Evolutionary conservation across 2,329 filamentous ascomycete genomes (phyloP), one percentile per base, ranked within the genome.

Genomic region (Niveomyces coronatus): DNA sequence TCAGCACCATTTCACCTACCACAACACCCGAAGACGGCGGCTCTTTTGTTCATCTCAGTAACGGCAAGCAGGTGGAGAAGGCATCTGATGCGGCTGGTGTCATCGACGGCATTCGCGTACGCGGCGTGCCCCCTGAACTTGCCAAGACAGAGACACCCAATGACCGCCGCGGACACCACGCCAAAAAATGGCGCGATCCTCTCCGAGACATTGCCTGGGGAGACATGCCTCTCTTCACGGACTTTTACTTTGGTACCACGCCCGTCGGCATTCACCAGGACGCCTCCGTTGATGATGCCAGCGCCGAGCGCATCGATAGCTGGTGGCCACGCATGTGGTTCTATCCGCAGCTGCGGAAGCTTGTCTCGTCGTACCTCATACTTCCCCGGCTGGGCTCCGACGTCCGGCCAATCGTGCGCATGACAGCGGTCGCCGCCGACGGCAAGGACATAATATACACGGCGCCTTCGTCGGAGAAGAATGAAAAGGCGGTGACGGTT

Each of bases 271-370:
- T 61, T 32, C 57, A 61, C 36, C 58, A 61, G 41, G 57, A 61
- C 45, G 56, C 56, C n/a, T 58, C 57, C 47, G 41, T 55, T 19
- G 41, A 48, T 10, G 51, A 52, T 5, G 49, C 56, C 33, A 60
- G 61, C 42, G 35, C 49, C 4, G 52, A 44, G 39, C 48, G 58
- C 4, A 37, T 61, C 4, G 48, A 49, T 37, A 35, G 57, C 17
- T 61, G 57, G 57, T 61, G 58, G 58, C 45, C 45, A 37, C 51
- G 46, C 38, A 61, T 53, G 51, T 61, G 58, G 58, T 61, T 56
- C 44, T 47, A 57, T 39, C 49, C 52, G 1, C 46, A 49, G 9
- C 46, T 61, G 16, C 52, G 58, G 11, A 46, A 50, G 9, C 49
- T 60, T 19, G 37, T 60, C 29, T 48, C 49, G 7, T 37, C 44